Base-by-base conservation (phyloP, 2,329 filamentous ascomycete species). In the Gyromitra esculenta region DNA sequence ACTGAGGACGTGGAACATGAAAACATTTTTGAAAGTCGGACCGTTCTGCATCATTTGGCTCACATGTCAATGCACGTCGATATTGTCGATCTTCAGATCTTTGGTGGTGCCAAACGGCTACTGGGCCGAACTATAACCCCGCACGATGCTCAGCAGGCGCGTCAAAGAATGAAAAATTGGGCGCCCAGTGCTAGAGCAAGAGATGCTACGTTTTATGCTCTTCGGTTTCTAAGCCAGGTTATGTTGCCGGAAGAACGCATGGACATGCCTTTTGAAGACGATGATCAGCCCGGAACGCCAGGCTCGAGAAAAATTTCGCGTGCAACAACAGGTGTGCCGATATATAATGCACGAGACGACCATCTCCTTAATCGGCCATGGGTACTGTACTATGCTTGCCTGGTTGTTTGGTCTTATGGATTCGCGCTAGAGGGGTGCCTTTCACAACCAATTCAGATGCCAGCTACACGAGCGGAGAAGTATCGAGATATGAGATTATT, bases 11-110 rank as follows among this genome's bases (percentile, higher is more conserved):
- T 86, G 1, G 85, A 86, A 56, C 89, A 91, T 81, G 89, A 92
- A 77, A 91, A 91, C 80, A 90, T 96, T 39, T 95, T 96, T 80
- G 93, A 97, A 82, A 94, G 91, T 78, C 89, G 93, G 21, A 96
- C 92, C 1, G 95, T 97, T 37, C 86, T 98, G 57, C 94, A 98
- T 82, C 93, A 97, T 81, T 86, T 99, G 11, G 96, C 96, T 0
- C 96, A 98, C 83, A 97, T 99, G 93, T 93, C 94, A 1, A 97
- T 97, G 88, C 94, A 98, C 82, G 94, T 97, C 31, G 95, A 98
- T 82, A 93, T 98, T 69, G 92, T 97, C n/a, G 95, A 98, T 83
- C 95, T 94, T 81, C 95, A 98, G 84, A 96, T 98, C 79, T 97
- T 96, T 83, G 96, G 95, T 4, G 91, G 94, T 7, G 93, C 95